Evolutionary conservation across 805 yeast genomes (phyloP), one percentile per base, ranked within the genome.

Genomic region (Sungouiella thailandica): DNA sequence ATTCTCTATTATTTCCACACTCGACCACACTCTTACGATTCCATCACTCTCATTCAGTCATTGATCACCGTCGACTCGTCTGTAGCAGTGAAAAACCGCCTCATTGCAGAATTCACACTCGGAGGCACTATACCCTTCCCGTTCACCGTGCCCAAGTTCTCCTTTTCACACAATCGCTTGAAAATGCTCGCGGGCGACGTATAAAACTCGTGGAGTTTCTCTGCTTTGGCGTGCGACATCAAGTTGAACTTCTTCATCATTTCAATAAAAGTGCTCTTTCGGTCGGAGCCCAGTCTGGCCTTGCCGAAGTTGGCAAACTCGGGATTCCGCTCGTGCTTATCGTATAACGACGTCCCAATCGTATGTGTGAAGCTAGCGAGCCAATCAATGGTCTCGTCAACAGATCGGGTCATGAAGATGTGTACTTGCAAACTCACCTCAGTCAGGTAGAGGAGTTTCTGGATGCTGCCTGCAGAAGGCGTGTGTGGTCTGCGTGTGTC

Each of bases 361-460:
- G 86, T 66, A 43, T 77, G 72, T 0, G 83, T 61, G 41, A 80
- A 68, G 11, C 80, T 70, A 29, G 64, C 70, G 11, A 80, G 48
- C 78, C 85, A 78, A 4, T 58, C 65, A 1, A 65, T 35, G 1
- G 72, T 55, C 31, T 78, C 84, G 29, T 53, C 64, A 5, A 50
- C 48, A 29, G 63, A 73, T 55, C 62, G 66, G 2, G 72, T 65
- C 11, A 68, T 72, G 44, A 78, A 76, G 1, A 78, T 50, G 41
- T 76, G 76, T 14, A 74, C 53, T 3, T 70, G 69, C 43, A 64
- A 44, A 20, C 60, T 45, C 5, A 79, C 55, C 50, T 78, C 79
- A 7, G 72, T 53, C 23, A 63, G 62, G 10, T 68, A 53, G 1
- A 78, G 39, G 4, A 67, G 47, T 10, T 55, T 50, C 33, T 68